These are phyloP conservation scores for Metschnikowia picachoensis DNA, from an alignment of 805 yeast species.

Conservation along the genomic window DNA sequence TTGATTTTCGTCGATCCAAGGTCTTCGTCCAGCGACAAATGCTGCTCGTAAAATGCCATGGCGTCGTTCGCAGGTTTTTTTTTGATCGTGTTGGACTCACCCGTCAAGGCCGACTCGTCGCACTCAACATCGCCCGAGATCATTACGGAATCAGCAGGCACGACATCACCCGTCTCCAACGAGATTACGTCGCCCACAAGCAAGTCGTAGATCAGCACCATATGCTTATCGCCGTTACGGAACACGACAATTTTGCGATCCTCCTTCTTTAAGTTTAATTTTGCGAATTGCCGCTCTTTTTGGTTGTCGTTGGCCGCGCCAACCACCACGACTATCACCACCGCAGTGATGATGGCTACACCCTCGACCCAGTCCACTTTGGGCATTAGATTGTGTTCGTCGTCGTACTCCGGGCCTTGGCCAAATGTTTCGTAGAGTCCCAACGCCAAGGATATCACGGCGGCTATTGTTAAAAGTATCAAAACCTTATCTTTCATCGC, in stretches of 20 bases:
- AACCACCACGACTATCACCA: constrained; percentile 83
- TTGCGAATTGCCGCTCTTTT: constrained; percentile 89
- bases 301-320: constrained; percentile 97
- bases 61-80: constrained; percentile 56
- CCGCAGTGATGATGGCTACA: constrained; percentile 92
- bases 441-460: constrained; percentile 80
- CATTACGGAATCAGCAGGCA: constrained; percentile 84
- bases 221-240: constrained; percentile 64
- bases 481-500: constrained; percentile 91
- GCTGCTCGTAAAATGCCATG: constrained; percentile 26
- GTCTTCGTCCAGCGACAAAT: constrained; percentile 32
- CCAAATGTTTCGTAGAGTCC: constrained; percentile 94
- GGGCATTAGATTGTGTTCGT: constrained; percentile 72
- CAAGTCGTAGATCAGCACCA: constrained; percentile 69
- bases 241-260: constrained; percentile 74
- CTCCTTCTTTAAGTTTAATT: constrained; percentile 83
- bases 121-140: constrained; percentile 75
- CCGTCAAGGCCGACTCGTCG: constrained; percentile 91
- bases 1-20: constrained; percentile 36
- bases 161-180: constrained; percentile 89
- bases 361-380: constrained; percentile 99
- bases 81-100: constrained; percentile 82
- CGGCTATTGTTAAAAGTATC: constrained; percentile 79
- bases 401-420: constrained; percentile 71
- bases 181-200: constrained; percentile 81